These are phyloP conservation scores for Cercospora citrullina DNA, from an alignment of 2,329 filamentous ascomycete genomes.

Conservation along the genomic window DNA sequence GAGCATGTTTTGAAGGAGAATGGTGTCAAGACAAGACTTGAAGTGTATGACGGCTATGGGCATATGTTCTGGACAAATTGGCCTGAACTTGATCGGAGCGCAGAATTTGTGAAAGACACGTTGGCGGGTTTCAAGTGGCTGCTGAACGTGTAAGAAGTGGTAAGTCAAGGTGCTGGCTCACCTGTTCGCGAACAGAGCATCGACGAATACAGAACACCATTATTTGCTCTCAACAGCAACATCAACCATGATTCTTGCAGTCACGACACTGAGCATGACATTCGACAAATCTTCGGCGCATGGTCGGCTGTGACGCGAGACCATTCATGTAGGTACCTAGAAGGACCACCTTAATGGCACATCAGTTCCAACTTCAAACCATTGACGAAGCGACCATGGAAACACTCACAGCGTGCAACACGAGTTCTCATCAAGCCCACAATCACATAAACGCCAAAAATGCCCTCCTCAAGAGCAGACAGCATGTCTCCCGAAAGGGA, in stretches of 20 bases:
- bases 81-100: slow-evolving; percentile 12
- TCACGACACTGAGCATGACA: background rate
- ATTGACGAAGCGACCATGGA: background rate
- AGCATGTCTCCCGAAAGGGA: slow-evolving; percentile 23
- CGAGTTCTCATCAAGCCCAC: too few species aligned
- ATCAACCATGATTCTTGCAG: too few species aligned
- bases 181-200: background rate
- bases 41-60: slow-evolving; percentile 44
- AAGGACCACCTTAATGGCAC: slow-evolving; percentile 20
- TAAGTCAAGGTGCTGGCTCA: background rate
- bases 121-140: slow-evolving; percentile 15
- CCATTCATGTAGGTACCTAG: slow-evolving; percentile 15
- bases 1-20: slow-evolving; percentile 48
- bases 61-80: slow-evolving; percentile 32
- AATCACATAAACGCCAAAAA: background rate
- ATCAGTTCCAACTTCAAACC: background rate
- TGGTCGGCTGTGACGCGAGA: slow-evolving; percentile 10
- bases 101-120: slow-evolving; percentile 16
- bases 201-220: background rate
- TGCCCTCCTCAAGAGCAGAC: slow-evolving; percentile 22
- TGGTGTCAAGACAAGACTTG: slow-evolving; percentile 46
- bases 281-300: slow-evolving; percentile 14
- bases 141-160: background rate
- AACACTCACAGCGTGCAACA: background rate
- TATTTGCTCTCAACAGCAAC: background rate